Base-by-base conservation (phyloP, 306 rosid genomes). In the Abrus pulchellus region DNA sequence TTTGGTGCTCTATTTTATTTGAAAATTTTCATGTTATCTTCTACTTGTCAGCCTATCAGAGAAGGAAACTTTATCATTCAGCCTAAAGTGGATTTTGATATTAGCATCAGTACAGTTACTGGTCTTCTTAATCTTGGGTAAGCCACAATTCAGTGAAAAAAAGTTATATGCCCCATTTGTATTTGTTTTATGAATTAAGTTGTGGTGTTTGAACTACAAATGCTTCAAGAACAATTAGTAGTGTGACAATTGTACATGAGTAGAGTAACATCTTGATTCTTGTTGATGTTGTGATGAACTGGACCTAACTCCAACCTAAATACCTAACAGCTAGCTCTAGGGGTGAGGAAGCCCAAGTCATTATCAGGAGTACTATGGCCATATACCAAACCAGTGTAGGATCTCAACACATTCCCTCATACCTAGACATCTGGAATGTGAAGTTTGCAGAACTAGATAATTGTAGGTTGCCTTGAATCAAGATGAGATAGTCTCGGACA, bases 71-170 rank as follows among this genome's bases (percentile, higher is more conserved):
- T 93, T 86, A 92, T 95, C 89, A 92, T 95, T 87, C 99, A 95
- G 89, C 99, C 99, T 38, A 95, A 95, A 88, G 99, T 95, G 81
- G 99, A 95, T 90, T 95, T 95, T 83, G 99, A 95, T 78, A 95
- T 95, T 55, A 86, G 99, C 90, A 89, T 95, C 57, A 86, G 93
- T 81, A 95, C 99, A 0, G 99, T 95, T 75, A 92, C 97, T 75
- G 99, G 99, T 80, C 99, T 95, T 92, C 94, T 95, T 50, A 93
- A 93, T 85, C 97, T 95, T 77, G 99, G 99, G 98, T 95, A 91
- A 88, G 97, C 63, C 32, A 49, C 79, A 65, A 80, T 80, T 80
- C 59, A 50, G 38, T 65, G 32, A 40, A 56, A 34, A 53, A 12
- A 55, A 40, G 27, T 77, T 70, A 32, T 49, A 75, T 60, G 73